These are phyloP conservation scores for Tuber indicum DNA, from an alignment of 495 filamentous ascomycete genomes.

Conservation along the genomic window DNA sequence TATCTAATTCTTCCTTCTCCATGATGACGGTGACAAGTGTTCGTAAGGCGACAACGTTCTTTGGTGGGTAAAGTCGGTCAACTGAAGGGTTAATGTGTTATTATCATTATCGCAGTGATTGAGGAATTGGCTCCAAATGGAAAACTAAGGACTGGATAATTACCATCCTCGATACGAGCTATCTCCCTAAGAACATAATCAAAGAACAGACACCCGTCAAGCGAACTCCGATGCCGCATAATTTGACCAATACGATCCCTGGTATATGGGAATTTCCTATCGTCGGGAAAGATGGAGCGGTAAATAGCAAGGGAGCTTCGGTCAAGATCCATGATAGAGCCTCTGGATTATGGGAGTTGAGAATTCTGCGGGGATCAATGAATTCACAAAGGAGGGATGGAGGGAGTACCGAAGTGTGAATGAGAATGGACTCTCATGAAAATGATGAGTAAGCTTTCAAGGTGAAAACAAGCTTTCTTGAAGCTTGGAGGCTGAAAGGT, in stretches of 20 bases:
- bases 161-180: slow-evolving; percentile 36
- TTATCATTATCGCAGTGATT: background rate
- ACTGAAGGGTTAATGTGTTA: slow-evolving; percentile 5
- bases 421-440: background rate
- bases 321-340: slow-evolving; percentile 26
- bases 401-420: background rate
- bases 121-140: background rate
- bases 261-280: slow-evolving; percentile 38
- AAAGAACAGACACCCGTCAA: slow-evolving; percentile 35
- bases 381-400: background rate
- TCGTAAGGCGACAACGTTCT: slow-evolving; percentile 30
- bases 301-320: slow-evolving; percentile 16
- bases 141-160: background rate
- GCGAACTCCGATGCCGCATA: slow-evolving; percentile 20
- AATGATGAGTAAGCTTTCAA: background rate
- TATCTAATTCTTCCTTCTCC: slow-evolving; percentile 31
- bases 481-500: background rate
- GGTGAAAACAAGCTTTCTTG: background rate
- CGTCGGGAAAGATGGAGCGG: slow-evolving; percentile 32
- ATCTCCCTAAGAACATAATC: slow-evolving; percentile 35
- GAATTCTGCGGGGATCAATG: background rate
- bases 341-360: background rate
- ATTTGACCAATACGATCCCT: slow-evolving; percentile 24
- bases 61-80: slow-evolving; percentile 35
- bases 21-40: slow-evolving; percentile 25